These are phyloP conservation scores for Ogataea wickerhamii DNA, from an alignment of 805 yeast genomes.

Conservation along the genomic window DNA sequence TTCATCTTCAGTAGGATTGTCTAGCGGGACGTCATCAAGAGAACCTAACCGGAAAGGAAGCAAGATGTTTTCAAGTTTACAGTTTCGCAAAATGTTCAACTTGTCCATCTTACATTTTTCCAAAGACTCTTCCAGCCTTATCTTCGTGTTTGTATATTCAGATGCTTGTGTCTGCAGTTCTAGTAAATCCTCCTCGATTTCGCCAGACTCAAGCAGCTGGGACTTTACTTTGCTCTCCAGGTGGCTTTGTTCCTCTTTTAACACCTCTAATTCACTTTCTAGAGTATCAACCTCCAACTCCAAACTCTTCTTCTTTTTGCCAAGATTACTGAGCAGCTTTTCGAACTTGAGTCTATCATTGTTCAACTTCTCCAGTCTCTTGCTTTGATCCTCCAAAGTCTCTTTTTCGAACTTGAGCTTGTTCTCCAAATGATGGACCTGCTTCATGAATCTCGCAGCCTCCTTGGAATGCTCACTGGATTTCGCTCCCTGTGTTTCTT, in stretches of 20 bases:
- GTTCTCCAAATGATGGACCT: constrained; percentile 56
- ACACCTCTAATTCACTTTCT: constrained; percentile 40
- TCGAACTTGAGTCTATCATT: constrained; percentile 38
- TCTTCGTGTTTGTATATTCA: constrained; percentile 32
- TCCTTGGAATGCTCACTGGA: constrained; percentile 57
- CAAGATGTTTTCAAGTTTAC: constrained; percentile 67
- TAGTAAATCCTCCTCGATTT: constrained; percentile 28
- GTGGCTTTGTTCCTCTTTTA: constrained; percentile 32
- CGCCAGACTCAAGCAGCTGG: constrained; percentile 15
- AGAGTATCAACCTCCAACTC: constrained; percentile 34
- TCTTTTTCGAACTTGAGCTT: constrained; percentile 64
- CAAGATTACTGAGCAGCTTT: constrained; percentile 29
- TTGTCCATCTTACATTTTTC: constrained; percentile 55
- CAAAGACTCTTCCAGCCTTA: constrained; percentile 47
- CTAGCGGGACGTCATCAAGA: constrained; percentile 59
- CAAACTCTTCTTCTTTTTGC: constrained; percentile 32
- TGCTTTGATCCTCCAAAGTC: constrained; percentile 48
- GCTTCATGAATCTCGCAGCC: constrained; percentile 56
- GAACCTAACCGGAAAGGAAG: constrained; percentile 63
- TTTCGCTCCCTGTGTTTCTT: constrained; percentile 58
- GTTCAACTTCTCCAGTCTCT: constrained; percentile 43
- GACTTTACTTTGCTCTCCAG: constrained; percentile 15
- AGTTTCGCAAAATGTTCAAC: constrained; percentile 57
- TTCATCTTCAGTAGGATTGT: constrained; percentile 39
- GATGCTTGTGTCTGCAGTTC: constrained; percentile 33